Evolutionary conservation across 2,329 filamentous ascomycete species (phyloP).

Genomic region (Monilinia aucupariae): DNA sequence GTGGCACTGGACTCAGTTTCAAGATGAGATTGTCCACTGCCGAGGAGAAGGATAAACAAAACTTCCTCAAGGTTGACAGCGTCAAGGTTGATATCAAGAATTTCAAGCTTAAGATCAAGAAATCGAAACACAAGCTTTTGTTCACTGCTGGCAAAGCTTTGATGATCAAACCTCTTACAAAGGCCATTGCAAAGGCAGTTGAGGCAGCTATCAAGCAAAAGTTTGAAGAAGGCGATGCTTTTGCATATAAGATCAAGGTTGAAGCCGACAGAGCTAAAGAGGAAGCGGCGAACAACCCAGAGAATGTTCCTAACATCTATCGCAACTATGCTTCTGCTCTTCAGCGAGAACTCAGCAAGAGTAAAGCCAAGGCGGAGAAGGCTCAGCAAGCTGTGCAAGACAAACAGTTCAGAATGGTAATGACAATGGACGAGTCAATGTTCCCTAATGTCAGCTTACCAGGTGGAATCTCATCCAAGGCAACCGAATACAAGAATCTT

Average conservation of each 20-base stretch:
- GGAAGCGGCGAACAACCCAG: constrained; percentile 40
- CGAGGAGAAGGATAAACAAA: constrained; percentile 65
- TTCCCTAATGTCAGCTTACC: constrained; percentile 85
- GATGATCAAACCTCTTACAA: constrained; percentile 65
- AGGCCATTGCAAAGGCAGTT: constrained; percentile 84
- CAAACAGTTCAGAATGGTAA: constrained; percentile 74
- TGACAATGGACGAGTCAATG: constrained; percentile 84
- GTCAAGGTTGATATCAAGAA: constrained; percentile 77
- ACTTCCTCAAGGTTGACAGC: constrained; percentile 93
- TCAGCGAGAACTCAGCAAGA: constrained; percentile 67
- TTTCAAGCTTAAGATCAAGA: constrained; percentile 82
- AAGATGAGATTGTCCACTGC: constrained; percentile 82
- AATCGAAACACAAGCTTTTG: constrained; percentile 91
- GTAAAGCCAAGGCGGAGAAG: constrained; percentile 78
- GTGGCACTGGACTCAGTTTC: constrained; percentile 84
- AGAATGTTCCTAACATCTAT: constrained; percentile 77
- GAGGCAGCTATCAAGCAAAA: constrained; percentile 78
- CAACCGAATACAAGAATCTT: constrained; percentile 86
- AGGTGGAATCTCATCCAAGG: constrained; percentile 85
- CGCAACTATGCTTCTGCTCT: constrained; percentile 72
- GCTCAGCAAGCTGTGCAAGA: constrained; percentile 60
- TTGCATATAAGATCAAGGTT: constrained; percentile 71
- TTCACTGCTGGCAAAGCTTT: constrained; percentile 84
- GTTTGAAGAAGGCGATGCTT: constrained; percentile 66
- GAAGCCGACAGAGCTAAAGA: constrained; percentile 71